Evolutionary conservation across 2,329 filamentous ascomycete genomes (phyloP).

Genomic region (Stagonosporopsis rhizophila): DNA sequence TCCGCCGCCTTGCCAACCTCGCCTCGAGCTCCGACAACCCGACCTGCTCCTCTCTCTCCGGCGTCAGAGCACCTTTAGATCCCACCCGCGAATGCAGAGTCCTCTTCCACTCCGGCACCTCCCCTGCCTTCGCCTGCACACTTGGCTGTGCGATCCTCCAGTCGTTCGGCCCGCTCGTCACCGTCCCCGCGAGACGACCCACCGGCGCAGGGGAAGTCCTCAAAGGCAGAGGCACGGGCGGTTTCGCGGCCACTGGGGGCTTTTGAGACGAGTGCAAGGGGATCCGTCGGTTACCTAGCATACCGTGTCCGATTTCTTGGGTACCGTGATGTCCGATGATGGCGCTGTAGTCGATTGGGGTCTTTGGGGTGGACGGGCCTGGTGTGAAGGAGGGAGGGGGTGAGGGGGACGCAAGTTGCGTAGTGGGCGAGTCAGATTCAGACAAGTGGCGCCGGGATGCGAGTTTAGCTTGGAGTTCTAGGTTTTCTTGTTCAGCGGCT

Average conservation of each 20-base stretch:
- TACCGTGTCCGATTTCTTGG: conserved; percentile 31
- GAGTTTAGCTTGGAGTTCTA: not conserved
- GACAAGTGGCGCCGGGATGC: not conserved
- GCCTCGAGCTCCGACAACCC: conserved; percentile 13
- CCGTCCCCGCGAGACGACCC: not conserved
- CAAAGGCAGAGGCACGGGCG: not conserved
- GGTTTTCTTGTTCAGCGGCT: not conserved
- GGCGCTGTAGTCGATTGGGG: conserved; percentile 8
- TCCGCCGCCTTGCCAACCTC: conserved; percentile 4
- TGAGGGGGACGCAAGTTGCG: not conserved
- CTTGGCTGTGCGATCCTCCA: not conserved
- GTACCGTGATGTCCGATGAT: conserved; percentile 10
- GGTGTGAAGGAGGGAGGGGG: not conserved
- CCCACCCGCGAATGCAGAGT: conserved; percentile 3
- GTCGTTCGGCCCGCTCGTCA: not conserved
- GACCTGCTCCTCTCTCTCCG: not conserved
- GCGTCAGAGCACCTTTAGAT: conserved; percentile 13
- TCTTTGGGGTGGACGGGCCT: not conserved
- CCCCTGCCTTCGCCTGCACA: not conserved
- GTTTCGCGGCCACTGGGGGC: not conserved
- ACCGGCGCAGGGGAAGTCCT: not conserved
- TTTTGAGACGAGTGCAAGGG: conserved; percentile 36
- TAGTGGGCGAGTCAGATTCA: not conserved
- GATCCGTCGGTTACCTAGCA: conserved; percentile 28
- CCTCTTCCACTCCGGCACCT: conserved; percentile 5